Evolutionary conservation across 345 rosid species (phyloP).

Genomic region (Boechera divaricarpa): DNA sequence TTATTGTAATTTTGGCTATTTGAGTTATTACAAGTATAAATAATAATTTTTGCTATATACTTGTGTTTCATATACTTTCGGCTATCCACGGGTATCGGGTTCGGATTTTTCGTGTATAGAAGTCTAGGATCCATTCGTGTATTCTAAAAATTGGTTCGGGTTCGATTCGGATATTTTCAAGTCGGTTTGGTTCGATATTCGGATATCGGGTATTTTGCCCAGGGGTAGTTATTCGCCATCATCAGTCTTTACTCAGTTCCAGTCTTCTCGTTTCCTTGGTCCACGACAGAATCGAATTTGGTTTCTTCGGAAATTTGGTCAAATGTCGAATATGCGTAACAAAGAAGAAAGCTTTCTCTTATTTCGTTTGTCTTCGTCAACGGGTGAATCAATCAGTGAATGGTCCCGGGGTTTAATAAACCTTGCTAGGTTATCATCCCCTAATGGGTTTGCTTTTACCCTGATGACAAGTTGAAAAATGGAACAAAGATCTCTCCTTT

Average conservation of each 20-base stretch:
- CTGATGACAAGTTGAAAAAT: constrained; percentile 14
- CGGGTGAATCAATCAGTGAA: background rate
- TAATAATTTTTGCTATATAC: no score
- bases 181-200: no score
- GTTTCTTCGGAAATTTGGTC: constrained; percentile 17
- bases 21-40: no score
- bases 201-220: no score
- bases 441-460: constrained; percentile 11
- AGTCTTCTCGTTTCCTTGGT: background rate
- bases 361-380: constrained; percentile 10
- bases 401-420: background rate
- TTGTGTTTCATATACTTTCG: no score
- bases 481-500: constrained; percentile 42
- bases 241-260: background rate
- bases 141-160: no score
- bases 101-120: no score
- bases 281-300: constrained; percentile 5
- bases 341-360: background rate
- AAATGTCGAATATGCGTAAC: constrained; percentile 28
- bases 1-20: no score
- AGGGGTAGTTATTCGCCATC: background rate
- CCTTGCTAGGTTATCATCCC: background rate
- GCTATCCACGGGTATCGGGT: no score
- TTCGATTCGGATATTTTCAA: no score
- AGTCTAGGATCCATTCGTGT: no score